Evolutionary conservation across 2,329 filamentous ascomycete genomes (phyloP), one percentile per base, ranked within the genome.

Genomic region (Ophiostoma triangulosporum): DNA sequence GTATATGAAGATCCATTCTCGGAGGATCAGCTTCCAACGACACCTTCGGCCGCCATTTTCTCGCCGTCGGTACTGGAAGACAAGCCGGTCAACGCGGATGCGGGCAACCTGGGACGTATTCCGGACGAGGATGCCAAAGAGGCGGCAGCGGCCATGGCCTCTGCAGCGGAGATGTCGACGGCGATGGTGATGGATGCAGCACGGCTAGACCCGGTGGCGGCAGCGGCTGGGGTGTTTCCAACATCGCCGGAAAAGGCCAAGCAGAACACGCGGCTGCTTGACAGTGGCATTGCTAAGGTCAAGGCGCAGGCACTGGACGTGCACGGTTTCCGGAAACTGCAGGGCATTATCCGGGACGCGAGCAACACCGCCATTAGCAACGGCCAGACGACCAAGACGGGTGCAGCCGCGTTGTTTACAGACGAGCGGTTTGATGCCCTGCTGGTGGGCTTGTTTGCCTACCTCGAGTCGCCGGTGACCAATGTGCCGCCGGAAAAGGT

Each of bases 311-410:
- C 80, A 1, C 76, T 91, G n/a, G 86, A 90, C 63, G 84, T 86
- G 3, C 85, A 89, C 63, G 86, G 86, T 54, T 88, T 90, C 73
- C 79, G 86, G 52, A 86, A 86, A 62, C 72, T 90, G 49, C 86
- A 90, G 65, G 82, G 82, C 36, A 75, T 89, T 58, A 75, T 88
- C 56, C 81, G 84, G 58, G 82, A 85, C 55, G 54, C 54, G 8
- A 50, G 50, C 48, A 55, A 38, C 49, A 24, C 48, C 20, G 51
- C 40, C 4, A 51, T 54, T 1, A 48, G 35, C 32, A 51, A 43
- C 49, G 49, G 46, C 51, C 11, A 17, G 29, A 35, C 48, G 17
- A 40, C 50, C 7, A 56, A 53, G 40, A 29, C 51, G 32, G 50
- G 48, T 12, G 48, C 24, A 1, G 36, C 43, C 4, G 76, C 80